Evolutionary conservation across 495 filamentous ascomycete species (phyloP).

Genomic region (Darksidea phi): DNA sequence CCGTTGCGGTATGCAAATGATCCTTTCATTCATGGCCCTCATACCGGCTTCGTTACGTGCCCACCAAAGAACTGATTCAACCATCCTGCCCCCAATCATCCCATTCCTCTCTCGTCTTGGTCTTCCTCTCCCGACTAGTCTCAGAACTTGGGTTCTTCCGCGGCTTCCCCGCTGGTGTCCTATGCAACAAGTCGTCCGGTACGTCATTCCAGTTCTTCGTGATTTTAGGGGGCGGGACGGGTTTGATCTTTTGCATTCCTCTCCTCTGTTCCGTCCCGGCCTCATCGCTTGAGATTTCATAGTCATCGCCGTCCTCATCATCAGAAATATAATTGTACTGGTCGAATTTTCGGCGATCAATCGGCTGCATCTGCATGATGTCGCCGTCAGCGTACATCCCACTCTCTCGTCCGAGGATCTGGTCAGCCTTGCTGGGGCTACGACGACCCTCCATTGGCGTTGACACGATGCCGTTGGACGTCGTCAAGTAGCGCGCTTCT

Average conservation of each 20-base stretch:
- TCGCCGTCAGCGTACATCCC: slow-evolving; percentile 38
- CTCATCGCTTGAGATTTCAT: slow-evolving; percentile 38
- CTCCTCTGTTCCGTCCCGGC: slow-evolving; percentile 24
- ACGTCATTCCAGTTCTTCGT: slow-evolving; percentile 44
- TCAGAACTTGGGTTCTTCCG: background rate
- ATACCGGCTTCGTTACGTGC: too few relatives aligned
- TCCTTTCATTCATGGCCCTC: too few relatives aligned
- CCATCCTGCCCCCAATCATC: slow-evolving; percentile 30
- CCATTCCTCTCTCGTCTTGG: slow-evolving; percentile 15
- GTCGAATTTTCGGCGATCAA: slow-evolving; percentile 38
- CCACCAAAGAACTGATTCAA: too few relatives aligned
- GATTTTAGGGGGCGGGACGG: slow-evolving; percentile 7
- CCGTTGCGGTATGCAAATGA: too few relatives aligned
- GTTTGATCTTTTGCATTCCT: slow-evolving; percentile 20
- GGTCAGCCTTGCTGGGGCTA: slow-evolving; percentile 36
- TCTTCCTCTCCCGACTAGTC: slow-evolving; percentile 9
- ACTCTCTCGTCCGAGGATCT: slow-evolving; percentile 34
- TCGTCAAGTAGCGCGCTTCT: slow-evolving; percentile 32
- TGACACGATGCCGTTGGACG: slow-evolving; percentile 20
- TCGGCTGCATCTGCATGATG: slow-evolving; percentile 27
- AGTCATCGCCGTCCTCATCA: slow-evolving; percentile 35
- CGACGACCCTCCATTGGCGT: slow-evolving; percentile 23
- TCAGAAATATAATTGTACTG: slow-evolving; percentile 32
- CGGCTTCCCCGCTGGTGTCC: slow-evolving; percentile 26
- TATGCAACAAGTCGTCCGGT: slow-evolving; percentile 39